Base-by-base conservation (phyloP, 768 basidiomycete genomes). In the Pisolithus albus region DNA sequence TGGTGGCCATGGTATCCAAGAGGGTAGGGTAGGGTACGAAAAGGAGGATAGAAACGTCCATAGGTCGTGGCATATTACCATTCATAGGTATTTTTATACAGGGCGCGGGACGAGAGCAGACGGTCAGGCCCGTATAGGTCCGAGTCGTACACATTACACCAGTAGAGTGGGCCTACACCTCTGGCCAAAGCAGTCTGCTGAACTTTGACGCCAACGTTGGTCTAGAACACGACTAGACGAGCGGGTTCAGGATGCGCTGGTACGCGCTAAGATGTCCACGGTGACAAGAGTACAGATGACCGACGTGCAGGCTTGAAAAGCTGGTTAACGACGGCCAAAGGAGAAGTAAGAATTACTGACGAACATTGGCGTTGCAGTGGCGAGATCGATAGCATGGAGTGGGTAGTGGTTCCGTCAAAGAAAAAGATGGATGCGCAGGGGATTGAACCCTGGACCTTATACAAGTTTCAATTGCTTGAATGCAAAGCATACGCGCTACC, bases 61-160 rank as follows among this genome's bases (percentile, higher is more conserved):
- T 96, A 92, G 2, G 89, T 88, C 40, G 94, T 75, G 46, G 90
- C 89, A 63, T 96, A 94, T 85, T 91, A 94, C 41, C 92, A 92
- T 13, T 79, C 74, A 67, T 95, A 92, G 2, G 75, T 73, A 36
- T 83, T 85, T 62, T 92, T 92, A 69, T 92, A 94, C 44, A 55
- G 34, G 38, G 38, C 32, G 37, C 51, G 10, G 30, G 26, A 10
- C 11, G n/a, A 5, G 24, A 15, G 30, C n/a, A 23, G 5, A 36
- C 32, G 16, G 68, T n/a, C 85, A 56, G 24, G 5, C n/a, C n/a
- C n/a, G n/a, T n/a, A n/a, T n/a, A n/a, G 83, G 73, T 63, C 64
- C 37, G 77, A 0, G 90, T 86, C 0, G 92, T 94, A 10, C 92
- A 75, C 55, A 61, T 91, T 83, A 64, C 88, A 92, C 57, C 93